These are phyloP conservation scores for Ogataea neopini DNA, from an alignment of 805 yeast species.

Conservation along the genomic window DNA sequence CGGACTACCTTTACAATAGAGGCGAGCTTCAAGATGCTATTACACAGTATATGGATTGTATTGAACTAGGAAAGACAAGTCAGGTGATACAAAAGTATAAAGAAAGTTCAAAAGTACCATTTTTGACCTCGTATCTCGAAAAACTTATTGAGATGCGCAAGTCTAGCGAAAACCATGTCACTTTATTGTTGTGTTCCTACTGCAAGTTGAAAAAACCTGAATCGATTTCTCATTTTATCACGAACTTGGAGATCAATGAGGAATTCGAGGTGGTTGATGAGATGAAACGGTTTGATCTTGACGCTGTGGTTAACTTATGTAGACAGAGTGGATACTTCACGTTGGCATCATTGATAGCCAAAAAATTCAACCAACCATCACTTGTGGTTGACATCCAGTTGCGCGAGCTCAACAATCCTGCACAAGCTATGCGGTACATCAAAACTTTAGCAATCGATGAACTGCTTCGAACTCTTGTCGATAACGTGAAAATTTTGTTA, in stretches of 20 bases:
- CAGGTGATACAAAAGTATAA: constrained; percentile 77
- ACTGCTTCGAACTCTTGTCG: constrained; percentile 60
- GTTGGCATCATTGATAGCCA: constrained; percentile 70
- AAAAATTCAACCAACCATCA: constrained; percentile 69
- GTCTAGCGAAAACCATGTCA: constrained; percentile 79
- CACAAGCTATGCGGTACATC: constrained; percentile 62
- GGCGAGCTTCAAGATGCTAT: constrained; percentile 71
- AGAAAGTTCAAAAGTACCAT: constrained; percentile 69
- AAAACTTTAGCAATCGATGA: constrained; percentile 74
- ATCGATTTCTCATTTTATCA: constrained; percentile 59
- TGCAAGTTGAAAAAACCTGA: constrained; percentile 69
- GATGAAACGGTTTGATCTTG: constrained; percentile 59
- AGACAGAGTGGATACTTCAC: constrained; percentile 67
- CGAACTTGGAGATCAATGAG: constrained; percentile 35
- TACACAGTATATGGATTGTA: constrained; percentile 61
- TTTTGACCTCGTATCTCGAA: constrained; percentile 63
- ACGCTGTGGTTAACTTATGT: constrained; percentile 65
- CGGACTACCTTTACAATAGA: constrained; percentile 67
- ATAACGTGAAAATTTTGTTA: constrained; percentile 58
- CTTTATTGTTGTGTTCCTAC: constrained; percentile 73
- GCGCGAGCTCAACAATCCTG: constrained; percentile 61
- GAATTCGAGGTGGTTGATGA: constrained; percentile 38
- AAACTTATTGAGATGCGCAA: constrained; percentile 53
- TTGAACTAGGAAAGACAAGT: constrained; percentile 57
- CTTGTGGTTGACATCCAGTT: constrained; percentile 75